Evolutionary conservation across 2,329 filamentous ascomycete genomes (phyloP).

Genomic region (Cryphonectria parasitica): DNA sequence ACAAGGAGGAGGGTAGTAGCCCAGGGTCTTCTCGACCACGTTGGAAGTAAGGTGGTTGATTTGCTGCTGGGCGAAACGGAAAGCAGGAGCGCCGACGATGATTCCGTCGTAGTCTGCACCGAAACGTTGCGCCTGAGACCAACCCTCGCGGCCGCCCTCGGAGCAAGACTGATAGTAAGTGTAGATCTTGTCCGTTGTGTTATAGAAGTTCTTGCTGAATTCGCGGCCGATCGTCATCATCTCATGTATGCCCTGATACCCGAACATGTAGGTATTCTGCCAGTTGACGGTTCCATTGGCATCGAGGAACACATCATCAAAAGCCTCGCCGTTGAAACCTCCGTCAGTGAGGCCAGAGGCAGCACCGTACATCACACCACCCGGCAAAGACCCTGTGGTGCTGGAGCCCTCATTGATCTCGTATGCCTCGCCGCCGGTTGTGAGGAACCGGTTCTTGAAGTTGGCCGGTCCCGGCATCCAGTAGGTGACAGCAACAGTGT

Average conservation of each 20-base stretch:
- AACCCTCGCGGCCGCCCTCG: constrained; percentile 57
- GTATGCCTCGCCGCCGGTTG: constrained; percentile 2
- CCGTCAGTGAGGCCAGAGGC: background rate
- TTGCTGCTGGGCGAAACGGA: constrained; percentile 44
- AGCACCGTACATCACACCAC: constrained; percentile 2
- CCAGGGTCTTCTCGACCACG: constrained; percentile 39
- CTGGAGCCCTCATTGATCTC: background rate
- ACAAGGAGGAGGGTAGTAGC: constrained; percentile 43
- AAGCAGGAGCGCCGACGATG: constrained; percentile 46
- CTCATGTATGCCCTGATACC: constrained; percentile 56
- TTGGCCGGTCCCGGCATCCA: background rate
- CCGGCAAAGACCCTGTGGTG: background rate
- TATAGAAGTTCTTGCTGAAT: constrained; percentile 47
- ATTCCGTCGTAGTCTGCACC: constrained; percentile 58
- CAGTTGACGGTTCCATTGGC: constrained; percentile 56
- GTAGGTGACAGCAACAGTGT: background rate
- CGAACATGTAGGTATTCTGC: constrained; percentile 53
- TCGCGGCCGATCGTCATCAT: constrained; percentile 52
- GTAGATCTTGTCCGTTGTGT: constrained; percentile 19
- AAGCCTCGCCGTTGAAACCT: background rate
- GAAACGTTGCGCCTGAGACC: constrained; percentile 51
- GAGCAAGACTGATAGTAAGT: constrained; percentile 58
- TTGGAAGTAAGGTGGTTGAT: constrained; percentile 45
- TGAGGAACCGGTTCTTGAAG: constrained; percentile 1
- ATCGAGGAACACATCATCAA: background rate